Percentiles rank a stretch among this genome's conserved stretches.
Conservation (phyloP, 495 filamentous ascomycete genomes). For the Pseudomonodictys pantanalensis region DNA sequence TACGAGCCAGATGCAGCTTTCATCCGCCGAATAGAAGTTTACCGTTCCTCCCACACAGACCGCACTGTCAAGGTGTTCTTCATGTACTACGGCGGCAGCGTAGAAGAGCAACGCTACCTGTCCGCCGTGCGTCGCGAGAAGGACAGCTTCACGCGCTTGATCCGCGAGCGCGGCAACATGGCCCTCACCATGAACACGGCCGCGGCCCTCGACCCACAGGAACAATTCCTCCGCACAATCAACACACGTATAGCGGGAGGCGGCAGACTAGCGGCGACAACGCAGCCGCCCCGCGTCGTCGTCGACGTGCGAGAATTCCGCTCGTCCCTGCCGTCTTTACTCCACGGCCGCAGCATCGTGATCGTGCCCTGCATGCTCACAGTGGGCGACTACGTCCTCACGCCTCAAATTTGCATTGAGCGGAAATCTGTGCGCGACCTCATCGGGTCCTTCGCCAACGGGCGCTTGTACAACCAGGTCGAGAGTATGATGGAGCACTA, state of each 20-base stretch:
- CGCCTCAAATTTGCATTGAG: slow-evolving; percentile 86
- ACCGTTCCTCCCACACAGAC: slow-evolving; percentile 87
- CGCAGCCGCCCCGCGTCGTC: slow-evolving; percentile 86
- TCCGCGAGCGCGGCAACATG: slow-evolving; percentile 91
- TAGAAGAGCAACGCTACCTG: slow-evolving; percentile 94
- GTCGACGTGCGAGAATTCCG: slow-evolving; percentile 96
- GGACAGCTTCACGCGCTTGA: slow-evolving; percentile 88
- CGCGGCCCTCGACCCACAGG: slow-evolving; percentile 73
- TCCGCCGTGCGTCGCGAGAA: slow-evolving; percentile 87
- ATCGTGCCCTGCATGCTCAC: slow-evolving; percentile 93
- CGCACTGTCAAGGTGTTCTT: slow-evolving; percentile 90
- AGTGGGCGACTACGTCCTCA: slow-evolving; percentile 93
- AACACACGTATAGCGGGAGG: slow-evolving; percentile 97
- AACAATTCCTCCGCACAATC: slow-evolving; percentile 88
- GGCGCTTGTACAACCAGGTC: slow-evolving; percentile 84
- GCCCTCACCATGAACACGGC: slow-evolving; percentile 73
- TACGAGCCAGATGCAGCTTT: slow-evolving; percentile 97
- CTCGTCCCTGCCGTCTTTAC: slow-evolving; percentile 83
- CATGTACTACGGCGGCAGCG: slow-evolving; percentile 89
- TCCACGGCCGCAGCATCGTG: slow-evolving; percentile 81
- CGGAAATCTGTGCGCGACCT: slow-evolving; percentile 90
- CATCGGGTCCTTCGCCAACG: slow-evolving; percentile 85
- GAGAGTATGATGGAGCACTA: slow-evolving; percentile 95
- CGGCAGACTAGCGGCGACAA: slow-evolving; percentile 80
- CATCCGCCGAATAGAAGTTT: slow-evolving; percentile 91